phyloP scores from a whole-genome alignment of 306 rosid genomes.

The Quercus rubra region DNA sequence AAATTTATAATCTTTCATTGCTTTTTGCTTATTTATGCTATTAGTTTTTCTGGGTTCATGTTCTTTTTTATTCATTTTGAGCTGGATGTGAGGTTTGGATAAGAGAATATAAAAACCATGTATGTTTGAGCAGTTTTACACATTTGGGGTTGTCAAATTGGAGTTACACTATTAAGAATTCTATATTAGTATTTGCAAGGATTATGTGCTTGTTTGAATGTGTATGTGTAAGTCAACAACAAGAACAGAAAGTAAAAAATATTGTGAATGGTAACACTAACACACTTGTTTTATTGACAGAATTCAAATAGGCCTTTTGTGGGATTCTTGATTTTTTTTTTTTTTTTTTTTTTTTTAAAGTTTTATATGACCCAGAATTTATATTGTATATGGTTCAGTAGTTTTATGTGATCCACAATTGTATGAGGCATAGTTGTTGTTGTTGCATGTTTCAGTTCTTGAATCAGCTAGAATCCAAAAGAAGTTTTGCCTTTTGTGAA shows the following conservation, averaged over 20 bases:
- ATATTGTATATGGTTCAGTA: not conserved
- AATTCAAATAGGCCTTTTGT: not conserved
- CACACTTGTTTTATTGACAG: not conserved
- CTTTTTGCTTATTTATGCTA: not conserved
- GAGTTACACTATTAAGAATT: not conserved
- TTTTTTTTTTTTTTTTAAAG: not conserved
- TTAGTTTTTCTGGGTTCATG: no score
- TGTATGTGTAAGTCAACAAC: not conserved
- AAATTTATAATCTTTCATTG: not conserved
- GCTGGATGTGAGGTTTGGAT: not conserved
- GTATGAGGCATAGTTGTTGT: not conserved
- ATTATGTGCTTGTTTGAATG: not conserved
- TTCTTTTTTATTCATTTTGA: not conserved
- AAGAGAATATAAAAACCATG: not conserved
- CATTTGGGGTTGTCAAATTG: not conserved
- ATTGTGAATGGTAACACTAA: not conserved
- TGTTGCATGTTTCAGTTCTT: not conserved
- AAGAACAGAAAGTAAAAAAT: not conserved
- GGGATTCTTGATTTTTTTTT: not conserved
- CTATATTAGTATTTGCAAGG: not conserved
- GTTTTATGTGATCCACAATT: not conserved
- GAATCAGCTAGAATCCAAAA: not conserved
- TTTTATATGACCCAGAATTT: not conserved
- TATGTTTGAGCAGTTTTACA: not conserved
- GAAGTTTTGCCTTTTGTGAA: no score